These are phyloP conservation scores for Chrysosporium keratinophilum DNA, from an alignment of 2,329 filamentous ascomycete genomes.

Conservation along the genomic window DNA sequence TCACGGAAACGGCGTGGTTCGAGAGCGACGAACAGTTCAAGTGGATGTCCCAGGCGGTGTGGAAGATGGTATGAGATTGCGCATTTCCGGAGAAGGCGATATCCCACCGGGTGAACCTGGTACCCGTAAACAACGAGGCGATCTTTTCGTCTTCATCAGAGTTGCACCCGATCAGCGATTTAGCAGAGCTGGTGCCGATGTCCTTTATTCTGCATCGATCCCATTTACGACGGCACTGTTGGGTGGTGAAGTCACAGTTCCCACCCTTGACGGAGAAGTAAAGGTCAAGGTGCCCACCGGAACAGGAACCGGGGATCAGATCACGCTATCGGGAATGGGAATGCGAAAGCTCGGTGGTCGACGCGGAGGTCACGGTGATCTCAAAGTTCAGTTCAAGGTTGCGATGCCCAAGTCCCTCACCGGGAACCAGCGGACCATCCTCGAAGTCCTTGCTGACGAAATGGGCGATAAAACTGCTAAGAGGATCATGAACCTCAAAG, in stretches of 20 bases:
- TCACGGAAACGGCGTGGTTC: conserved; percentile 68
- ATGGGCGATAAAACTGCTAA: conserved; percentile 87
- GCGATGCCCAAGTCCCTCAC: conserved; percentile 89
- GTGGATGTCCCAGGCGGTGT: conserved; percentile 92
- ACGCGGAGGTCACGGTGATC: conserved; percentile 56
- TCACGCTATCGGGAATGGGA: conserved; percentile 80
- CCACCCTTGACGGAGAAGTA: conserved; percentile 81
- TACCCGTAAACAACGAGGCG: conserved; percentile 60
- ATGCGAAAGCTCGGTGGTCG: conserved; percentile 75
- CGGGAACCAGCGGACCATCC: conserved; percentile 79
- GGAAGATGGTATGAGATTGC: conserved; percentile 88
- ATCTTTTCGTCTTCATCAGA: conserved; percentile 82
- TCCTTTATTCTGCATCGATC: conserved; percentile 83
- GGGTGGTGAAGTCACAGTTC: conserved; percentile 79
- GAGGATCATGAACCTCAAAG: conserved; percentile 74
- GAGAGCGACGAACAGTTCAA: conserved; percentile 71
- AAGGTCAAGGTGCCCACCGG: conserved; percentile 86
- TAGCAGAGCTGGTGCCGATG: conserved; percentile 74
- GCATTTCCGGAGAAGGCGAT: conserved; percentile 78
- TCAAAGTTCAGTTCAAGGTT: conserved; percentile 90
- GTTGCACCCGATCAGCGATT: conserved; percentile 88
- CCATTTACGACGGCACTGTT: conserved; percentile 87
- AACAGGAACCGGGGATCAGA: conserved; percentile 82
- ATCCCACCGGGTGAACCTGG: conserved; percentile 58
- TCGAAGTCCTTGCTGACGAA: conserved; percentile 95